Evolutionary conservation across 495 filamentous ascomycete species (phyloP), one percentile per base, ranked within the genome.

Genomic region (Neurospora tetraspora): DNA sequence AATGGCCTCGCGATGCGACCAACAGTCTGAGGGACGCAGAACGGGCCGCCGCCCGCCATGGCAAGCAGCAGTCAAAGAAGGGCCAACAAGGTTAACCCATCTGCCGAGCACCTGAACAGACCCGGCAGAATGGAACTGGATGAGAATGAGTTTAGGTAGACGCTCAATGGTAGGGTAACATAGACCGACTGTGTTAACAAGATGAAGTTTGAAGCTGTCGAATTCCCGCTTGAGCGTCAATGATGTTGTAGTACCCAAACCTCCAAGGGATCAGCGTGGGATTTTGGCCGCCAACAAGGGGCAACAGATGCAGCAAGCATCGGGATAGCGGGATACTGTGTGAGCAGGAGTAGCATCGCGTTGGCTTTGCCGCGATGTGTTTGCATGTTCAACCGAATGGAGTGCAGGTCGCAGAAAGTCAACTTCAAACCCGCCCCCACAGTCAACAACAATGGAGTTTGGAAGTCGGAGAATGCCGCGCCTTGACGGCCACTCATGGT

Each of bases 81-180:
- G 47, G 20, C 20, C 47, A 27, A 27, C 47, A 59, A 31, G 47
- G 73, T n/a, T n/a, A n/a, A n/a, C n/a, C n/a, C n/a, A n/a, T n/a
- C n/a, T n/a, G n/a, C n/a, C n/a, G n/a, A n/a, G n/a, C n/a, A n/a
- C n/a, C n/a, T n/a, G n/a, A n/a, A n/a, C n/a, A n/a, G n/a, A 73
- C 77, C 77, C 78, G 77, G 74, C 77, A 74, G 75, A 75, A 61
- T 37, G 78, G 78, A 20, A 79, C 73, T 73, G 70, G 70, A 72
- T 71, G 77, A 42, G 11, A 70, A 71, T 71, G 72, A 72, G 53
- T 37, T 42, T 73, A 53, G 39, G 70, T n/a, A 71, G 47, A 75
- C 70, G 70, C 65, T 72, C 27, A 65, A 34, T 65, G 53, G 53
- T 9, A 65, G 27, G 27, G 53, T 65, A 18, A 7, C 27, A 65